Conservation (phyloP, 345 rosid genomes). For the Acer campestre region DNA sequence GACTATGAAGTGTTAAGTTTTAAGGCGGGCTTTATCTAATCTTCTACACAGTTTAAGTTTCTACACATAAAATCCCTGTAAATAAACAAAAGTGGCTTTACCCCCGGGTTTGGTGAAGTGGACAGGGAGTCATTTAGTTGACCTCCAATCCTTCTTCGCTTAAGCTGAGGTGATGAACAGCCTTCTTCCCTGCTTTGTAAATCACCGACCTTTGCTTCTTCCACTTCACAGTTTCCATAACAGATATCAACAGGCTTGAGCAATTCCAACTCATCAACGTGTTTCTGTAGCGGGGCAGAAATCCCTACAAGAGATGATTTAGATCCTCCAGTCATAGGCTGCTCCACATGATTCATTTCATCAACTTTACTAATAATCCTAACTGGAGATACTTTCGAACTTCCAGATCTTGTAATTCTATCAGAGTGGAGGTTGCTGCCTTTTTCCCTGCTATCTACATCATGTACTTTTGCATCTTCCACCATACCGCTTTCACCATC, state of each 20-base stretch:
- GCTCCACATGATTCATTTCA: not conserved
- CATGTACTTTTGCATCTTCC: conserved; percentile 26
- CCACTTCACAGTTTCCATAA: no score
- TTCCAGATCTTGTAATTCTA: conserved; percentile 40
- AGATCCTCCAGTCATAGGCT: not conserved
- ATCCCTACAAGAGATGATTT: conserved; percentile 3
- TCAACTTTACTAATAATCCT: not conserved
- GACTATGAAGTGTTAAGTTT: conserved; percentile 20
- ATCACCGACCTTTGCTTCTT: no score
- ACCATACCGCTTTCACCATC: conserved; percentile 30
- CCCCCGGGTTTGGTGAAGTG: conserved; percentile 44
- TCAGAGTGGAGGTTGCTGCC: conserved; percentile 10
- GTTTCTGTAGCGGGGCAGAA: not conserved
- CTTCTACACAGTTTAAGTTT: conserved; percentile 16
- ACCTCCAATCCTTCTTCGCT: conserved; percentile 47
- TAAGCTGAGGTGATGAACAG: conserved; percentile 44
- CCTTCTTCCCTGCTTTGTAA: no score
- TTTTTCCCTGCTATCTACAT: conserved; percentile 26
- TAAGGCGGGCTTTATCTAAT: conserved; percentile 12
- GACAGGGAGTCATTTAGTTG: conserved; percentile 27
- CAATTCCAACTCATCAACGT: conserved; percentile 8
- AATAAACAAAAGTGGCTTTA: conserved; percentile 29
- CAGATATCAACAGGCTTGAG: conserved; percentile 24
- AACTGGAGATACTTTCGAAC: conserved; percentile 17
- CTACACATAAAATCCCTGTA: conserved; percentile 18